Evolutionary conservation across 148 eudicot genomes (phyloP).

Genomic region (Fagopyrum tataricum): DNA sequence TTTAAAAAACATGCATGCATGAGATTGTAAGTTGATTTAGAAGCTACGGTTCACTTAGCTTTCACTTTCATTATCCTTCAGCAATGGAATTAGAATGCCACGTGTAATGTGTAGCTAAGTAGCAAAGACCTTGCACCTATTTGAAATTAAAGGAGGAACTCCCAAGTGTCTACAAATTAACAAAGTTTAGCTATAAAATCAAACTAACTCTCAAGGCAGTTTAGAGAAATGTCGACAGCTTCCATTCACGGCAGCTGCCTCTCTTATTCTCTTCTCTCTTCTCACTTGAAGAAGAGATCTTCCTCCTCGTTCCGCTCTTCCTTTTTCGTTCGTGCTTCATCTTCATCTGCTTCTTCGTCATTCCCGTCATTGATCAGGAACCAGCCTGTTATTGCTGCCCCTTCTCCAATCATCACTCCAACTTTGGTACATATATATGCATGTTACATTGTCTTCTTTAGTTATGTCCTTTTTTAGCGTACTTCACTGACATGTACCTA

Average conservation of each 20-base stretch:
- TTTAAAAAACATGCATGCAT: too few relatives aligned
- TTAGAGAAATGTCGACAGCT: slow-evolving; percentile 8
- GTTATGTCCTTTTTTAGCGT: neutral
- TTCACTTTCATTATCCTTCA: slow-evolving; percentile 7
- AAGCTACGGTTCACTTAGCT: neutral
- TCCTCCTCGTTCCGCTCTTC: slow-evolving; percentile 16
- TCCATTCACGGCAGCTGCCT: slow-evolving; percentile 5
- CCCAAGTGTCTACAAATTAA: neutral
- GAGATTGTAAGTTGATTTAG: neutral
- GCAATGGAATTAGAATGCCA: neutral
- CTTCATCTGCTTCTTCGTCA: slow-evolving; percentile 20
- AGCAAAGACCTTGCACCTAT: too few relatives aligned
- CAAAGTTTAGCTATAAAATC: neutral
- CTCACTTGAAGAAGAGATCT: neutral
- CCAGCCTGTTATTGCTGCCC: slow-evolving; percentile 83
- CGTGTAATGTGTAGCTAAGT: neutral
- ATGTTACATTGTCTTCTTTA: too few relatives aligned
- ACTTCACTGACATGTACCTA: neutral
- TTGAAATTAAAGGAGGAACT: neutral
- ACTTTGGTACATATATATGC: slow-evolving; percentile 31
- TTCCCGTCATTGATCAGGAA: slow-evolving; percentile 59
- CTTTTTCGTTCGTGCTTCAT: neutral
- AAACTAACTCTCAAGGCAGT: neutral
- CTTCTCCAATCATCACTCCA: slow-evolving; percentile 76
- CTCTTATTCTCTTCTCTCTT: slow-evolving; percentile 2